phyloP scores from a whole-genome alignment of 192 early-diverging fungal genomes.

The Coemansia sp. region DNA sequence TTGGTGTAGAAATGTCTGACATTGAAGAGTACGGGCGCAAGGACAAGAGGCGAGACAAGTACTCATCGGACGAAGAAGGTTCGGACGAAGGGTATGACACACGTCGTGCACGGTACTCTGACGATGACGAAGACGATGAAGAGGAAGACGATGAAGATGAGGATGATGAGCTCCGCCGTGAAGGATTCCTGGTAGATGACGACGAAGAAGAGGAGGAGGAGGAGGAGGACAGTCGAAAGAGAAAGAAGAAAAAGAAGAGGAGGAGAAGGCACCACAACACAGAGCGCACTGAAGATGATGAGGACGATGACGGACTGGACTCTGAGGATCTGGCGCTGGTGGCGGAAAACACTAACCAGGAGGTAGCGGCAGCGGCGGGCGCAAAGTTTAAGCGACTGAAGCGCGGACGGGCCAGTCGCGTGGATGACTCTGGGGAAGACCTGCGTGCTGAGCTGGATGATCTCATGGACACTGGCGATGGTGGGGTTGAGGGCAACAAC shows the following conservation, averaged over 20 bases:
- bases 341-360: conserved; percentile 78
- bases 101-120: conserved; percentile 26
- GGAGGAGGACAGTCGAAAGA: conserved; percentile 55
- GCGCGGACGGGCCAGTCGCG: conserved; percentile 61
- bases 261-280: conserved; percentile 13
- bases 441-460: conserved; percentile 38
- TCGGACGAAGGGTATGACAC: conserved; percentile 54
- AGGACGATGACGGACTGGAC: conserved; percentile 65
- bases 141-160: conserved; percentile 67
- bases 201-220: conserved; percentile 63
- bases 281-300: conserved; percentile 27
- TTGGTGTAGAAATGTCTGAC: conserved; percentile 32
- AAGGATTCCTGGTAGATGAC: conserved; percentile 75
- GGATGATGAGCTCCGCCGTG: conserved; percentile 58
- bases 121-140: conserved; percentile 54
- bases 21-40: conserved; percentile 17
- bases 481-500: conserved; percentile 1
- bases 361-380: too few relatives aligned
- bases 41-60: not conserved
- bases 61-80: conserved; percentile 50
- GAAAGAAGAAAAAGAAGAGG: conserved; percentile 40
- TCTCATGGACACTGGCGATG: conserved; percentile 23
- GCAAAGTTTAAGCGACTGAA: conserved; percentile 72
- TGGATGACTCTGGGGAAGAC: conserved; percentile 53
- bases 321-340: conserved; percentile 93